Evolutionary conservation across 345 rosid species (phyloP), one percentile per base, ranked within the genome.

Genomic region (Eucalyptus rudis): DNA sequence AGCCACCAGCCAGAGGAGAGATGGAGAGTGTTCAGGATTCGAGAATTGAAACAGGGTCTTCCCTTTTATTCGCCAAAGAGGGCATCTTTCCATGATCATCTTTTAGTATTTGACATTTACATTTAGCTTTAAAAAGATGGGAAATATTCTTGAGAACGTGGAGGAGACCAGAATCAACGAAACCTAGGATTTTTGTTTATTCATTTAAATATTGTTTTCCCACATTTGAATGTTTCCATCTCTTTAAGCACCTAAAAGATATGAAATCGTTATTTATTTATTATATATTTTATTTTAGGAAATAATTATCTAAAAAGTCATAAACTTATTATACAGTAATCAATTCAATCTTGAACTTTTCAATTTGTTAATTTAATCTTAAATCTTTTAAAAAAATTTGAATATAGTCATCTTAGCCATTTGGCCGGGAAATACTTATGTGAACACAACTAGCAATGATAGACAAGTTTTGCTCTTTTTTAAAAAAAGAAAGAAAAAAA

Each of bases 301-400:
- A 68, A 66, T 15, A 16, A 16, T 68, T 33, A 8, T 68, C 43
- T 9, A 64, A 68, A 31, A 15, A 8, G 1, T 16, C 22, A 8
- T 31, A 68, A 68, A 68, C 3, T 68, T 68, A 31, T 31, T 16
- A 33, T 16, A 31, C 2, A 0, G 0, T 9, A 16, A 16, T 1
- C 3, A 68, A 31, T 68, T 68, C 11, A 31, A 5, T 29, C 6
- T 2, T 31, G 1, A 16, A 15, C 12, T 68, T 31, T 68, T 68
- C 0, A 16, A 68, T 68, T 68, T 31, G 1, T 3, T 66, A 31
- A 31, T 4, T 68, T 31, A 68, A 1, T 31, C 2, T 1, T 33
- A 68, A 68, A 31, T 8, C 2, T 31, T 16, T n/a, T n/a, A n/a
- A n/a, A n/a, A n/a, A n/a, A n/a, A n/a, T n/a, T n/a, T n/a, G n/a